phyloP scores from a whole-genome alignment of 768 basidiomycete species.

The Amanita molliuscula region DNA sequence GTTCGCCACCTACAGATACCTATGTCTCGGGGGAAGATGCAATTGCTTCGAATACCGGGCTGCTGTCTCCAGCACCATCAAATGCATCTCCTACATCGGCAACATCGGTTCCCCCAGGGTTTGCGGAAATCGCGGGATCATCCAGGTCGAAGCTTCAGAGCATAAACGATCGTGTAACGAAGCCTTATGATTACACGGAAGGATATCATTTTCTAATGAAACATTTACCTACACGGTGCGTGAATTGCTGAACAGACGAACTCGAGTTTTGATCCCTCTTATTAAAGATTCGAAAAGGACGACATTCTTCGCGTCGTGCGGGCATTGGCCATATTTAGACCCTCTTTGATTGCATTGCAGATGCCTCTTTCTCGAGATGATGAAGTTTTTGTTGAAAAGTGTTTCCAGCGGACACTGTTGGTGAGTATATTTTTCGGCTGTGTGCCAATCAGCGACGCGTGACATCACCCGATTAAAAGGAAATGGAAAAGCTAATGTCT shows the following conservation, averaged over 20 bases:
- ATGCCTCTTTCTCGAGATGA: constrained; percentile 96
- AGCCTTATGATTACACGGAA: constrained; percentile 91
- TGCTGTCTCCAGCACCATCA: constrained; percentile 29
- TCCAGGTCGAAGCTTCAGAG: constrained; percentile 36
- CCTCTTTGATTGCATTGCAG: constrained; percentile 95
- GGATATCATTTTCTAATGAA: constrained; percentile 97
- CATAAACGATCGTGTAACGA: constrained; percentile 56
- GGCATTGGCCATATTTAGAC: constrained; percentile 88
- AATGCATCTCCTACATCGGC: constrained; percentile 29
- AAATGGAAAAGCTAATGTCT: constrained; percentile 93
- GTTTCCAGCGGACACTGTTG: constrained; percentile 87
- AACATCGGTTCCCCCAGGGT: constrained; percentile 27
- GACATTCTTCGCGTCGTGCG: constrained; percentile 92
- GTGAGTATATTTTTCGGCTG: constrained; percentile 27
- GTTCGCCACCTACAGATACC: constrained; percentile 25
- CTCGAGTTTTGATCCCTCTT: constrained; percentile 27
- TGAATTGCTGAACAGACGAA: constrained; percentile 26
- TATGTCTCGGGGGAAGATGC: constrained; percentile 20
- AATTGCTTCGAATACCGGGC: constrained; percentile 18
- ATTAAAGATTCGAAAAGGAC: constrained; percentile 84
- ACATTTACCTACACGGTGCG: constrained; percentile 75
- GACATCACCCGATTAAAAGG: constrained; percentile 34
- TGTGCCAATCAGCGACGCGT: constrained; percentile 9
- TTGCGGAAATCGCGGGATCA: constrained; percentile 23
- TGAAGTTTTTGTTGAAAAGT: constrained; percentile 92